Base-by-base conservation (phyloP, 768 basidiomycete genomes). In the Leccinum subgranulosum region DNA sequence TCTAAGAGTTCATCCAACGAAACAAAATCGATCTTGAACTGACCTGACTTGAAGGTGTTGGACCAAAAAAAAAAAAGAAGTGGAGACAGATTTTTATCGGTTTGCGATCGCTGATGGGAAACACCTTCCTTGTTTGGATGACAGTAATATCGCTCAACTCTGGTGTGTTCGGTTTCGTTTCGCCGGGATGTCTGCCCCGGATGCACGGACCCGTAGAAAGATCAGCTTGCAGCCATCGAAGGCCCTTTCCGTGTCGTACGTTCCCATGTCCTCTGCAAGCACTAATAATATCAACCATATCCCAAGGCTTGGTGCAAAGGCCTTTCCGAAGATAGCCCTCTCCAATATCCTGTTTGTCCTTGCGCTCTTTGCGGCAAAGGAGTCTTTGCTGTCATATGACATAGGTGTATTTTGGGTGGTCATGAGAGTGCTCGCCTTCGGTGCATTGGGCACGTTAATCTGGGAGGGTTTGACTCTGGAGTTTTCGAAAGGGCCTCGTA, bases 341-440 rank as follows among this genome's bases (percentile, higher is more conserved):
- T 83, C 84, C 0, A 86, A 90, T 73, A 71, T 82, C 21, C 72
- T 89, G 49, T 84, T 87, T 57, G 86, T 86, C 33, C 70, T 85
- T 19, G 78, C 85, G 5, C 72, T 87, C 34, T 81, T 84, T 70
- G 79, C 83, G 6, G 78, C 82, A 51, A 89, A 88, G 73, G 86
- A 85, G 64, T 82, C 83, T 75, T 71, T 91, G 7, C 72, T 92
- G 49, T 76, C 82, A 17, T 79, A 80, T 39, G 85, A 89, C 68
- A 81, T 86, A 21, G 85, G 86, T 7, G 81, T 87, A 9, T 86
- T 90, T 66, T 92, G 89, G 90, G 77, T 90, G 14, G 76, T 87
- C 33, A 85, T 91, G 75, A 76, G 88, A 60, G 79, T 90, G 50
- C 75, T 92, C 53, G 87, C 86, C 3, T 83, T 84, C 62, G 87